Evolutionary conservation across 495 filamentous ascomycete species (phyloP).

Genomic region (Penicillium tannophilum): DNA sequence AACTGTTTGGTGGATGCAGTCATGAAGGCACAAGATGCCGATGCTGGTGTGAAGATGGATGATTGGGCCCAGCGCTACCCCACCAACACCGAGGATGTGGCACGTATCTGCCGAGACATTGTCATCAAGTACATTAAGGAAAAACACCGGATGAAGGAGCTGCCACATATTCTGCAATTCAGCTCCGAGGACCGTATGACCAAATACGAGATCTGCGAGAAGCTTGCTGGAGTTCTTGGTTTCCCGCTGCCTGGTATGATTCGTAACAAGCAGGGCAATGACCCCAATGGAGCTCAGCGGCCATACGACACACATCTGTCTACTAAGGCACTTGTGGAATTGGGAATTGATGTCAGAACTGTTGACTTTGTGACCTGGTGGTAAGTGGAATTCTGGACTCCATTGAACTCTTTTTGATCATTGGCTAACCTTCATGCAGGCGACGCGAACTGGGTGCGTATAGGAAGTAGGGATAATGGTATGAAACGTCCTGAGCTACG

Average conservation of each 20-base stretch:
- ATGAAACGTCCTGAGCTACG: not conserved
- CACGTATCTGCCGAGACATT: conserved; percentile 72
- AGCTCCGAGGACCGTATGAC: conserved; percentile 84
- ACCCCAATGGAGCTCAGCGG: conserved; percentile 73
- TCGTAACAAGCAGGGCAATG: conserved; percentile 72
- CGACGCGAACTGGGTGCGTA: conserved; percentile 42
- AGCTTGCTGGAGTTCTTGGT: conserved; percentile 79
- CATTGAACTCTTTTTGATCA: not conserved
- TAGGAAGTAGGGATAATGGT: conserved; percentile 30
- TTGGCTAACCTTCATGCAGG: conserved; percentile 25
- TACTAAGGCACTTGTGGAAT: conserved; percentile 69
- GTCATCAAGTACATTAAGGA: conserved; percentile 65
- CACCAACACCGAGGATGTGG: conserved; percentile 86
- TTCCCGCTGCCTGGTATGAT: conserved; percentile 70
- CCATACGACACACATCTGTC: conserved; percentile 91
- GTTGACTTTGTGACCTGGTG: conserved; percentile 84
- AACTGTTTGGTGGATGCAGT: conserved; percentile 78
- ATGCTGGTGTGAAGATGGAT: conserved; percentile 73
- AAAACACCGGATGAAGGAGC: conserved; percentile 36
- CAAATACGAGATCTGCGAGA: conserved; percentile 87
- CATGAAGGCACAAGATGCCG: conserved; percentile 63
- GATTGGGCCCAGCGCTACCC: conserved; percentile 87
- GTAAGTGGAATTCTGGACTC: conserved; percentile 46
- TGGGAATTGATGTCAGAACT: conserved; percentile 76
- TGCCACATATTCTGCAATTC: conserved; percentile 83